Percentiles rank a stretch among this genome's conserved stretches.
Conservation (phyloP, 306 rosid genomes). For the Phaseolus lunatus region DNA sequence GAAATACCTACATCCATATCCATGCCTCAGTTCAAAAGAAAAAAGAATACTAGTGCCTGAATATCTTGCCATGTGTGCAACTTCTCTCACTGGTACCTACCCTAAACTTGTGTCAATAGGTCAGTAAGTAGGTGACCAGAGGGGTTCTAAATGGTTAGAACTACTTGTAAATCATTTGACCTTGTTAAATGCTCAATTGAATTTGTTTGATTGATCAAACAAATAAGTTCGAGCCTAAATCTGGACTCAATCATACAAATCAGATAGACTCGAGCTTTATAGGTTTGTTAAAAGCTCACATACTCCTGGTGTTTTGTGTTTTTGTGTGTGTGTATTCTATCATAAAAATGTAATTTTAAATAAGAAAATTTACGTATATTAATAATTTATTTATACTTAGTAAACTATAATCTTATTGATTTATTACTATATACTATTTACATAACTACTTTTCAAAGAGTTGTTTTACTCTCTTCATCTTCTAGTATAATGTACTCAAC, state of each 20-base stretch:
- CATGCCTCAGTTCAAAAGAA: background rate
- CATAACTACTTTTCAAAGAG: background rate
- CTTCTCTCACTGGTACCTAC: constrained; percentile 12
- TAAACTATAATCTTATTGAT: background rate
- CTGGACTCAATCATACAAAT: background rate
- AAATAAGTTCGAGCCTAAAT: background rate
- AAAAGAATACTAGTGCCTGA: too few relatives aligned
- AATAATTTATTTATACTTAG: background rate
- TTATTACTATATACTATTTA: too few relatives aligned
- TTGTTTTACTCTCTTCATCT: background rate
- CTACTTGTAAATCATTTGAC: background rate
- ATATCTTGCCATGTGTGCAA: constrained; percentile 9
- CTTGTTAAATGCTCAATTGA: background rate
- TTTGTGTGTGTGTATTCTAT: background rate
- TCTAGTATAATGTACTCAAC: background rate
- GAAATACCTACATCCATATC: background rate
- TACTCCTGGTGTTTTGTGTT: background rate
- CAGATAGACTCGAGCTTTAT: background rate
- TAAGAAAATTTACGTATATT: background rate
- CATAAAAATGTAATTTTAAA: background rate
- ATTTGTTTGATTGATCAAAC: background rate
- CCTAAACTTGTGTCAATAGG: background rate
- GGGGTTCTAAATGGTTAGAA: background rate
- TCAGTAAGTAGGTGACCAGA: background rate
- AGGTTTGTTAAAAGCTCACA: background rate